Evolutionary conservation across 495 filamentous ascomycete genomes (phyloP), one percentile per base, ranked within the genome.

Genomic region (Penicillium angulare): DNA sequence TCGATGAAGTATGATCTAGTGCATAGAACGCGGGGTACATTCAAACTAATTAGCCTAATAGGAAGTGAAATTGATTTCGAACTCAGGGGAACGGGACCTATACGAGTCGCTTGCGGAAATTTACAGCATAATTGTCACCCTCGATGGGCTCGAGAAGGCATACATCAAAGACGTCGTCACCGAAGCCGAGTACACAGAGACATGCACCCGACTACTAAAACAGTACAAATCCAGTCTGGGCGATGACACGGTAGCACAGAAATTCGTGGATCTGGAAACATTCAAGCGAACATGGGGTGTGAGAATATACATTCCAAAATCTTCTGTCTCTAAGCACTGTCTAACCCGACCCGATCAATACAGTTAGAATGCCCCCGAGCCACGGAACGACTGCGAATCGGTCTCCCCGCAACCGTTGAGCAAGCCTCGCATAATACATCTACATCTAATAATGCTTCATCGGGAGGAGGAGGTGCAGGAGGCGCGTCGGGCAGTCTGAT

Each of bases 51-150:
- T 17, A 20, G 17, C 33, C 10, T 41, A 26, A 46, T 47, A 97
- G 86, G 95, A 99, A 80, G 90, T 96, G 50, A 96, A 95, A 72
- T 81, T 99, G 38, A 79, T 88, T 41, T 84, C 87, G 5, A 95
- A 85, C 20, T 83, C 88, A 42, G 85, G 86, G 23, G 90, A 97
- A 69, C 84, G 92, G 21, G 92, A 97, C 63, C 82, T 97, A 3
- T 88, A 95, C 72, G 93, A 97, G 63, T 97, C 93, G 2, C 81
- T 99, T 9, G 93, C 92, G 42, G 93, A 99, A 63, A 86, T 99
- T 42, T 97, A 97, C 72, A 95, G 90, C 72, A 96, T 99, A 50
- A 92, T 97, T 18, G 81, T 96, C 49, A 97, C 93, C 0, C 74
- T 99, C 17, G 93, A 99, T 61, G 92, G 92, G 44, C 78, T 99